Evolutionary conservation across 371 early-diverging fungal genomes (phyloP).

Genomic region (Syncephalastrum sp.): DNA sequence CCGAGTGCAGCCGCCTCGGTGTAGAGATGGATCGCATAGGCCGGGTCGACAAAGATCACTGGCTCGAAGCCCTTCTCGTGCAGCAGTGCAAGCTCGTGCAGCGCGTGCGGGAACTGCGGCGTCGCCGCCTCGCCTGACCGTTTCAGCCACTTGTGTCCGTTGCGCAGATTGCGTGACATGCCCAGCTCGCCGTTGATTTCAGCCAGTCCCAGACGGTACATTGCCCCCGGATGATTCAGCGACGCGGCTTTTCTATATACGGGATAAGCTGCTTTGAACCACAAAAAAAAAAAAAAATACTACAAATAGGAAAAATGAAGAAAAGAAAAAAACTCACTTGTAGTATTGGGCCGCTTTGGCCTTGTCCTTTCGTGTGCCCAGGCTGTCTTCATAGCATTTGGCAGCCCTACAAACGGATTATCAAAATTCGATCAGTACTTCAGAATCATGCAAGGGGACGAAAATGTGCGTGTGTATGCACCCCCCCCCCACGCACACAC

Average conservation of each 20-base stretch:
- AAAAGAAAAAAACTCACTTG: constrained; percentile 33
- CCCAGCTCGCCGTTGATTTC: constrained; percentile 75
- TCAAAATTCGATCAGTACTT: background rate
- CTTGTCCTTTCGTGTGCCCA: constrained; percentile 56
- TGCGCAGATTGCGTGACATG: constrained; percentile 58
- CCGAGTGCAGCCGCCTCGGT: constrained; percentile 59
- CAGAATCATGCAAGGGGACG: constrained; percentile 5
- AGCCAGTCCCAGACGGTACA: constrained; percentile 73
- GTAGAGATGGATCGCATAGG: constrained; percentile 68
- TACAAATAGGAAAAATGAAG: background rate
- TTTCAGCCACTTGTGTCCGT: constrained; percentile 83
- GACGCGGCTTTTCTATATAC: constrained; percentile 66
- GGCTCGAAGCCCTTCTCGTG: constrained; percentile 74
- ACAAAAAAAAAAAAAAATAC: constrained; percentile 9
- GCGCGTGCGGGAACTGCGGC: constrained; percentile 74
- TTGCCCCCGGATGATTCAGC: constrained; percentile 70
- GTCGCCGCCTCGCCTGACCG: constrained; percentile 75
- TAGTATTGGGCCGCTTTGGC: constrained; percentile 63
- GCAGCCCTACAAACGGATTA: constrained; percentile 41
- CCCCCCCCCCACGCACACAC: background rate
- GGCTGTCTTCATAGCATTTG: constrained; percentile 66
- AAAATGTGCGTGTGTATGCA: background rate
- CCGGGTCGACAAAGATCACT: constrained; percentile 67
- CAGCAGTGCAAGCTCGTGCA: constrained; percentile 74
- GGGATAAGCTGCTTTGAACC: constrained; percentile 2